A percentile compares a stretch with the other conserved stretches of the same genome.
These are phyloP conservation scores for Pythium guiyangense DNA, from an alignment of 352 stramenopile species.

Conservation along the genomic window DNA sequence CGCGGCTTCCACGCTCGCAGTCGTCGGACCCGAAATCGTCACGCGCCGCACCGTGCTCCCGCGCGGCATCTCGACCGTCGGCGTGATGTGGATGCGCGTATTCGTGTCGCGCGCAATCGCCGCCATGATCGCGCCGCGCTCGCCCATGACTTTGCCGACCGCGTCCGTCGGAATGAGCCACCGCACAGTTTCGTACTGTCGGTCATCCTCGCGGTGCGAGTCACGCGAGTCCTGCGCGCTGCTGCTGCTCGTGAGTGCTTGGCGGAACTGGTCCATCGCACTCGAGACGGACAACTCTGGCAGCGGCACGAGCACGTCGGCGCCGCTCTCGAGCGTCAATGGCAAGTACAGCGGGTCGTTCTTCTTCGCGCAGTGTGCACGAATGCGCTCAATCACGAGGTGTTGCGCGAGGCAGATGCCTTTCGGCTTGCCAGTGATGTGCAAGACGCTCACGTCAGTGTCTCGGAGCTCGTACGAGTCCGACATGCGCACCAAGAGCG, in stretches of 20 bases:
- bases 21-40: constrained; percentile 28
- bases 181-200: constrained; percentile 22
- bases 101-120: constrained; percentile 38
- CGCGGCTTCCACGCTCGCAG: constrained; percentile 29
- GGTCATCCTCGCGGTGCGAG: not conserved
- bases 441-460: constrained; percentile 41
- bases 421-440: constrained; percentile 51
- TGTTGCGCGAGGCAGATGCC: constrained; percentile 58
- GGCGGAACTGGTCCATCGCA: too few relatives aligned
- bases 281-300: too few relatives aligned
- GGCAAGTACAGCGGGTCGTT: constrained; percentile 49
- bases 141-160: constrained; percentile 64
- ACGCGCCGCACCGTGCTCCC: constrained; percentile 47
- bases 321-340: constrained; percentile 18
- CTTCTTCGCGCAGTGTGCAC: constrained; percentile 34
- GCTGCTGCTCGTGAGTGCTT: too few relatives aligned
- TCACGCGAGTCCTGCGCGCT: constrained; percentile 8
- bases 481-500: constrained; percentile 40
- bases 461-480: constrained; percentile 36
- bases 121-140: constrained; percentile 34
- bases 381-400: constrained; percentile 54
- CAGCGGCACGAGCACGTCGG: constrained; percentile 23
- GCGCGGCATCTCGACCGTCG: constrained; percentile 25
- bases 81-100: constrained; percentile 38
- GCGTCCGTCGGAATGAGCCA: constrained; percentile 48